phyloP scores from a whole-genome alignment of 352 stramenopile genomes.

The Globisporangium splendens region DNA sequence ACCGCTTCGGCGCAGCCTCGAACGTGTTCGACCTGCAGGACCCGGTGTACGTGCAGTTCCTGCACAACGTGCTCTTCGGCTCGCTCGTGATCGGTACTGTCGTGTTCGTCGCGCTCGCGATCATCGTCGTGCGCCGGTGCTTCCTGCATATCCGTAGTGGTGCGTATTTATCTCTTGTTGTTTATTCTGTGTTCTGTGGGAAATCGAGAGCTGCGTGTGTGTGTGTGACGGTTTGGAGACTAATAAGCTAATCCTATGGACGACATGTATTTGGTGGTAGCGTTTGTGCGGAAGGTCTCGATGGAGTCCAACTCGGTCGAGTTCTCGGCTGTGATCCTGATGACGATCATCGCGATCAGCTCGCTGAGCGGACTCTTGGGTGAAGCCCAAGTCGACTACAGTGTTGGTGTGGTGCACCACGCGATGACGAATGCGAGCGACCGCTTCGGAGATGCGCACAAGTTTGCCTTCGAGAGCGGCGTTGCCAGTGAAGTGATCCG shows the following conservation, averaged over 20 bases:
- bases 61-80: conserved; percentile 67
- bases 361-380: conserved; percentile 65
- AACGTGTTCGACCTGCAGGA: conserved; percentile 56
- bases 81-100: conserved; percentile 58
- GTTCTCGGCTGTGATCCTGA: conserved; percentile 63
- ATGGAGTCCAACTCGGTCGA: conserved; percentile 56
- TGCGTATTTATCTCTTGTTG: conserved; percentile 13
- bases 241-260: no score
- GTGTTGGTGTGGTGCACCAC: conserved; percentile 59
- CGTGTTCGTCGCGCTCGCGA: conserved; percentile 60
- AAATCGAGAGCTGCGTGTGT: not conserved
- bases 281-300: conserved; percentile 33
- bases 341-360: conserved; percentile 73
- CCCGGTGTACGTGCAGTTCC: conserved; percentile 51
- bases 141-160: conserved; percentile 68
- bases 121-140: conserved; percentile 65
- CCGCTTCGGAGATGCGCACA: conserved; percentile 41
- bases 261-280: conserved; percentile 18
- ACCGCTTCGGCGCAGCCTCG: conserved; percentile 57
- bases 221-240: conserved; percentile 1
- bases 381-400: conserved; percentile 83
- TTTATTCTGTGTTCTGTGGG: no score
- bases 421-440: conserved; percentile 72
- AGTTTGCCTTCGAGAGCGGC: conserved; percentile 26
- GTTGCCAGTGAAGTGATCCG: conserved; percentile 39